Evolutionary conservation across 2,329 filamentous ascomycete genomes (phyloP).

Genomic region (Monosporascus sp.): DNA sequence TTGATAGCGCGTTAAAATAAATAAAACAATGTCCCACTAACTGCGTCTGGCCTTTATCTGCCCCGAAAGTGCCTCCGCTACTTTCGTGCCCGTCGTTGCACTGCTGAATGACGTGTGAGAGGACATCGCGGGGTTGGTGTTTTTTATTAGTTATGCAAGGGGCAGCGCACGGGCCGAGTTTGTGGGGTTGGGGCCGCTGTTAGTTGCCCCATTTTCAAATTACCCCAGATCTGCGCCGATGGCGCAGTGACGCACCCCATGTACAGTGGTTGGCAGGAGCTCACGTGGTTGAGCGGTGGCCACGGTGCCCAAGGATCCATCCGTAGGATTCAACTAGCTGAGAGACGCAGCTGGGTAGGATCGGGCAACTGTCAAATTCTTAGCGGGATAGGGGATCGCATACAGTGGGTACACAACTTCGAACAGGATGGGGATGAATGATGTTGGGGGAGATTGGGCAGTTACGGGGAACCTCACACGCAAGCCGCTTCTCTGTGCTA

Average conservation of each 20-base stretch:
- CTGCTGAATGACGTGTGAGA: constrained; percentile 2
- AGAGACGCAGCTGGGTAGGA: no score
- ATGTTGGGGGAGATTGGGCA: no score
- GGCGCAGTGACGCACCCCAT: no score
- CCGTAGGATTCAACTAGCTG: no score
- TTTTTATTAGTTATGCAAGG: neutral
- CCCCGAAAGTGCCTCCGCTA: constrained; percentile 8
- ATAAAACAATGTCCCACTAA: neutral
- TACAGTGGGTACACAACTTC: no score
- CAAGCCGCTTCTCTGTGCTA: no score
- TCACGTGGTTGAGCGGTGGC: neutral
- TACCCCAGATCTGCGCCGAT: neutral
- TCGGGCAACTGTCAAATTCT: no score
- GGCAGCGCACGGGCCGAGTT: neutral
- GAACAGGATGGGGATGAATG: no score
- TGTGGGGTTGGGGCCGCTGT: neutral
- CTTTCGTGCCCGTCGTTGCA: constrained; percentile 9
- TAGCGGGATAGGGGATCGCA: no score
- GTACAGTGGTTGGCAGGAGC: neutral
- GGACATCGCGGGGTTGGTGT: constrained; percentile 1
- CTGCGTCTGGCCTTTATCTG: constrained; percentile 10
- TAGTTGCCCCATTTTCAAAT: neutral
- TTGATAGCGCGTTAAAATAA: neutral
- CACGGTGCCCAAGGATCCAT: neutral
- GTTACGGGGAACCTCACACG: no score